Conservation (phyloP, 306 rosid genomes). For the Pyrus pyrifolia region DNA sequence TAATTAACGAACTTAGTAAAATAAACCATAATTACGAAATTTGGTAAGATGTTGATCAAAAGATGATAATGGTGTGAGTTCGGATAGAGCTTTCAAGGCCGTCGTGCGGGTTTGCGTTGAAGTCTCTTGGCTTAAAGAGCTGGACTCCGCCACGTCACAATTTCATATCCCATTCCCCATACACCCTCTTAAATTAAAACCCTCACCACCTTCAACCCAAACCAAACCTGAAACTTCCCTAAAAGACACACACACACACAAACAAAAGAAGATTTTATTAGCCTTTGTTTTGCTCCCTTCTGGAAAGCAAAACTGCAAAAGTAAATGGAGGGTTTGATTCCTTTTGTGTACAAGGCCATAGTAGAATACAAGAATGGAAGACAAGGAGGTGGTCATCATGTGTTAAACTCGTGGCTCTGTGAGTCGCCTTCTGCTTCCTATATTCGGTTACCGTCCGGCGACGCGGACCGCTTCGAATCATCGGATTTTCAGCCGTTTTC, state of each 20-base stretch:
- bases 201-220: conserved; percentile 28
- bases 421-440: conserved; percentile 58
- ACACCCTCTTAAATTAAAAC: conserved; percentile 22
- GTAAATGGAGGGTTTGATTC: conserved; percentile 86
- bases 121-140: conserved; percentile 53
- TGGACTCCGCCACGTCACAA: conserved; percentile 36
- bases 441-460: conserved; percentile 28
- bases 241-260: not conserved
- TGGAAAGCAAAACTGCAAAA: no score
- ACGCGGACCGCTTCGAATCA: conserved; percentile 27
- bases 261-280: conserved; percentile 4
- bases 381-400: conserved; percentile 17
- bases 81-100: conserved; percentile 42
- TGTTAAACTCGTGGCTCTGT: conserved; percentile 47
- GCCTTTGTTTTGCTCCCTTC: conserved; percentile 10
- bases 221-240: not conserved
- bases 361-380: conserved; percentile 59
- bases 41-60: conserved; percentile 24
- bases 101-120: conserved; percentile 42
- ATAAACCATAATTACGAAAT: conserved; percentile 11
- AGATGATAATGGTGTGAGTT: conserved; percentile 25
- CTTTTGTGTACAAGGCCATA: conserved; percentile 70
- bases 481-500: conserved; percentile 30
- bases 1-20: not conserved
- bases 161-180: not conserved